Conservation (phyloP, 2,329 filamentous ascomycete species). For the Botrytis galanthina region DNA sequence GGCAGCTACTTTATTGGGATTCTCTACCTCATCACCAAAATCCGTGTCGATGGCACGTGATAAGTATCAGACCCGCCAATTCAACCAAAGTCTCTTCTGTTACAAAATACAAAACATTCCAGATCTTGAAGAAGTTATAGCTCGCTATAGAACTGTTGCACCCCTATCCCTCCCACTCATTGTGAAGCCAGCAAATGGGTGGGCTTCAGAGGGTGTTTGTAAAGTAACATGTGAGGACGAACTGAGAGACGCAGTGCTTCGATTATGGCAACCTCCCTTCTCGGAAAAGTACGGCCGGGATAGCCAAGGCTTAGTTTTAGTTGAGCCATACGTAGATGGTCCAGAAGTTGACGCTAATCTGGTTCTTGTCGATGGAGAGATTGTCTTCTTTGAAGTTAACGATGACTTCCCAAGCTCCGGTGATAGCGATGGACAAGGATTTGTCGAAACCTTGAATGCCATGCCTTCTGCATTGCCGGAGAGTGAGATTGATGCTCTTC, state of each 20-base stretch:
- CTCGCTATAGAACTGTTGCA: neutral
- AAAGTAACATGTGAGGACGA: conserved; percentile 5
- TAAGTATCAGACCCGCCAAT: conserved; percentile 1
- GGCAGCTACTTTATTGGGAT: neutral
- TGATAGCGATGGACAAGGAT: neutral
- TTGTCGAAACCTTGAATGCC: neutral
- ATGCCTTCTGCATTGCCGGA: neutral
- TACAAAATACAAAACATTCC: neutral
- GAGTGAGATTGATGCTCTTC: neutral
- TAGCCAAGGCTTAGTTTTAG: neutral
- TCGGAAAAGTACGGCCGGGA: neutral
- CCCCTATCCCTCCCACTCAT: neutral
- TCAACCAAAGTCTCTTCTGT: neutral
- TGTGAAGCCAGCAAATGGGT: neutral
- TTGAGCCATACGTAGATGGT: neutral
- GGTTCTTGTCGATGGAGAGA: neutral
- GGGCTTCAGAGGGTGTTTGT: neutral
- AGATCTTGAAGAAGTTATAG: neutral
- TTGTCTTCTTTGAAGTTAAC: conserved; percentile 5
- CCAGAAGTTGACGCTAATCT: neutral
- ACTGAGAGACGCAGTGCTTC: neutral
- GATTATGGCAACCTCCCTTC: conserved; percentile 1
- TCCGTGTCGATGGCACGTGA: neutral
- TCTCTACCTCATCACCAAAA: neutral
- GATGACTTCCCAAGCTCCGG: conserved; percentile 1